Evolutionary conservation across 2,329 filamentous ascomycete genomes (phyloP), one percentile per base, ranked within the genome.

Genomic region (Leptoxyphium fumago): DNA sequence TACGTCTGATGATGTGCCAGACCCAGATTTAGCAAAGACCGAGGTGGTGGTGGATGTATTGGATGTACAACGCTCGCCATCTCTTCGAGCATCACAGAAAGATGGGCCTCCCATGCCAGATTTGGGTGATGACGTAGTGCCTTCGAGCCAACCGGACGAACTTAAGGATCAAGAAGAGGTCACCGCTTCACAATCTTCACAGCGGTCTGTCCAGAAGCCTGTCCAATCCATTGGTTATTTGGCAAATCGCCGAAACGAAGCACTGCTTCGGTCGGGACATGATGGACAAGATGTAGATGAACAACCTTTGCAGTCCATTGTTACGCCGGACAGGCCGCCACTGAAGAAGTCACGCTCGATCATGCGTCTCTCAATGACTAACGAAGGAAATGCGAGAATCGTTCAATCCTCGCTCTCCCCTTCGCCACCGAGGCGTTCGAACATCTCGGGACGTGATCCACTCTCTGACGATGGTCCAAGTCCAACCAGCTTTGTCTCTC

Each of bases 331-430:
- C 32, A 40, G 42, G 36, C 36, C 41, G 21, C 15, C 32, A 5
- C 42, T 56, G 13, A 56, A 51, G 43, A 61, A 59, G 40, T 50
- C 54, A 2, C 50, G 63, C 36, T 74, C 74, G 41, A 73, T 75
- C 26, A 73, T 94, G 45, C 80, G 86, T 41, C 71, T 95, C 26
- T 86, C 84, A 1, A 78, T 91, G 56, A 91, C 85, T 14, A 73
- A 88, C 29, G 86, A 95, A 57, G 89, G 89, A 52, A 89, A 88
- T 58, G 89, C 89, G n/a, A 82, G 89, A 55, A 72, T 95, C 42
- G 77, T 88, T 17, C 32, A 81, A 44, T 73, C 80, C 48, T 77
- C 81, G 49, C 70, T 73, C 28, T 82, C 81, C 2, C 82, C 84
- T 2, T 84, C 82, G 1, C 80, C 78, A 42, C 75, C 71, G 46